Evolutionary conservation across 257 asterid genomes (phyloP).

Genomic region (Scutellaria galericulata): DNA sequence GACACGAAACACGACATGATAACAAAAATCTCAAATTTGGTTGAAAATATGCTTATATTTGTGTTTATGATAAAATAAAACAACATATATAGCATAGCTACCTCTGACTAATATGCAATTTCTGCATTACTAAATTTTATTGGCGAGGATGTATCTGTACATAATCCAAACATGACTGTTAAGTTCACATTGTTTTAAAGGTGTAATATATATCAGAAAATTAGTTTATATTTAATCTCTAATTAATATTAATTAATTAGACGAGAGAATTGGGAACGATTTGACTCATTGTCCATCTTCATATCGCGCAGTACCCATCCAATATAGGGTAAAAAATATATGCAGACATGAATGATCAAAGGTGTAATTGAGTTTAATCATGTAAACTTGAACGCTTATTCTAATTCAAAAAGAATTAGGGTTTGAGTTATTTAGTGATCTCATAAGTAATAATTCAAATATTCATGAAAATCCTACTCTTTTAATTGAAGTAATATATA

Average conservation of each 20-base stretch:
- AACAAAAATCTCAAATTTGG: too few relatives aligned
- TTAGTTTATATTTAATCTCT: background rate
- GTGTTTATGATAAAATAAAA: too few relatives aligned
- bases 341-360: slow-evolving; percentile 18
- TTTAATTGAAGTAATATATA: too few relatives aligned
- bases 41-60: too few relatives aligned
- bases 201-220: background rate
- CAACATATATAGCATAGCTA: too few relatives aligned
- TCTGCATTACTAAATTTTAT: too few relatives aligned
- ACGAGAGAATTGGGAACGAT: slow-evolving; percentile 4
- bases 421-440: background rate
- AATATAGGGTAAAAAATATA: background rate
- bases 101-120: too few relatives aligned
- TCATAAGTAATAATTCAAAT: background rate
- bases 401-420: background rate
- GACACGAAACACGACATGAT: too few relatives aligned
- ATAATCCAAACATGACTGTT: background rate
- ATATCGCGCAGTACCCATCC: background rate
- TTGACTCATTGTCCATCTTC: background rate
- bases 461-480: too few relatives aligned
- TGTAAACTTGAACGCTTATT: background rate
- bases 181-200: background rate
- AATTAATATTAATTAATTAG: background rate
- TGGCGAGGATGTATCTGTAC: background rate
- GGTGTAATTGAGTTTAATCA: slow-evolving; percentile 4